Evolutionary conservation across 2,329 filamentous ascomycete species (phyloP), one percentile per base, ranked within the genome.

Genomic region (Lachnellula cervina): DNA sequence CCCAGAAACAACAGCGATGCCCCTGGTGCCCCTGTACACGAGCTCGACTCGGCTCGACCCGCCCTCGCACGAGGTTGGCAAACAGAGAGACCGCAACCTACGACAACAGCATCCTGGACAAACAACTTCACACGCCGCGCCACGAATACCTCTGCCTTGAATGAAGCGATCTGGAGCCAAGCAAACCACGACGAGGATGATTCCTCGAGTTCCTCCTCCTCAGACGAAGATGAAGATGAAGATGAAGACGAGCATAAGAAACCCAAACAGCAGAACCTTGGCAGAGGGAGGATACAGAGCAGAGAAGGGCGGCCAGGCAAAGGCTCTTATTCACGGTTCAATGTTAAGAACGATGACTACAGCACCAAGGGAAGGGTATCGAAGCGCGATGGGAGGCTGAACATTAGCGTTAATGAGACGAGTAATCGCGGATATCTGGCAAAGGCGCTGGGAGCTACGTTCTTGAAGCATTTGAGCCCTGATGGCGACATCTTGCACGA

Each of bases 401-500:
- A 82, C 59, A 88, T 92, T 59, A 87, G 84, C 4, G 78, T 91
- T 65, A 85, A 86, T 52, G 87, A 91, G 66, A 86, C 81, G 1
- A 79, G 79, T 54, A 83, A 86, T 61, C 84, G 76, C 1, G 88
- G 88, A 11, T 90, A 89, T 62, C 75, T 91, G 25, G 86, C 86
- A 44, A 90, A 90, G 66, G 86, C 87, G 3, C 74, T 92, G 0
- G 87, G 87, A 3, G 78, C 80, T 2, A 82, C 82, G 3, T 76
- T 88, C 45, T 76, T 79, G 53, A 81, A 81, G 61, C 78, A 85
- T 40, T 70, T 83, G 0, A 72, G 55, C 8, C 35, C 43, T 7
- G 17, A 25, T 32, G 45, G 40, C 16, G 51, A 37, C 37, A 21
- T 19, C 11, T 23, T 48, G 13, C 44, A 46, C 35, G 32, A 38